A percentile compares a stretch with the other conserved stretches of the same genome.
Conservation (phyloP, 2,329 filamentous ascomycete species). For the Didymella glomerata region DNA sequence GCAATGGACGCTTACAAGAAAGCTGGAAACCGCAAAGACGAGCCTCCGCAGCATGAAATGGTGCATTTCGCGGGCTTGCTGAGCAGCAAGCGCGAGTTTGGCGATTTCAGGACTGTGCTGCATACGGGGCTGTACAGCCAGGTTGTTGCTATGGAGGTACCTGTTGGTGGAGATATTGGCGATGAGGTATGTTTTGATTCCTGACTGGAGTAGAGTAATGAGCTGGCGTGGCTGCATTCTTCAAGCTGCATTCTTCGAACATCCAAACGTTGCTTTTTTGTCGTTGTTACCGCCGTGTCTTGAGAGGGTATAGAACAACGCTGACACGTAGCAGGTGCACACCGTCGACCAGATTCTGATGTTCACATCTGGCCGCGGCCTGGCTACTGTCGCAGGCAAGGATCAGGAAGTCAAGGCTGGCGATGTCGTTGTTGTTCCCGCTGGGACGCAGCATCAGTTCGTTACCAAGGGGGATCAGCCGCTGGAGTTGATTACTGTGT, state of each 20-base stretch:
- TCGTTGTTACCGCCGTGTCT: too few species aligned
- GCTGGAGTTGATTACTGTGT: conserved; percentile 69
- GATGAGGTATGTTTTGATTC: conserved; percentile 62
- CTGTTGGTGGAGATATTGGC: conserved; percentile 70
- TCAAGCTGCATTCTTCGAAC: too few species aligned
- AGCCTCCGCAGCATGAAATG: conserved; percentile 59
- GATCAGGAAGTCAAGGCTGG: conserved; percentile 65
- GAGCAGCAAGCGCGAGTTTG: conserved; percentile 63
- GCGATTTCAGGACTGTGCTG: conserved; percentile 68
- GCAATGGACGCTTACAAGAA: conserved; percentile 37
- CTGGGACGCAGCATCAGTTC: conserved; percentile 72
- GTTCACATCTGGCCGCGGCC: conserved; percentile 67
- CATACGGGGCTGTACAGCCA: conserved; percentile 70
- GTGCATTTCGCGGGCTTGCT: conserved; percentile 67
- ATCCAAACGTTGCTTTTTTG: too few species aligned
- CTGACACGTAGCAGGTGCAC: conserved; percentile 51
- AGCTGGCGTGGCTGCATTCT: too few species aligned
- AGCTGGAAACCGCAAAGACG: conserved; percentile 38
- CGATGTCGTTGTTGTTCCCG: conserved; percentile 69
- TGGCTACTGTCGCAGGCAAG: conserved; percentile 66
- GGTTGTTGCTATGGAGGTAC: conserved; percentile 71
- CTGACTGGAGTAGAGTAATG: too few species aligned
- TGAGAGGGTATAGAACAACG: too few species aligned
- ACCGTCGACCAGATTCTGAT: conserved; percentile 71
- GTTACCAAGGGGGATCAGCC: conserved; percentile 68